Base-by-base conservation (phyloP, 805 yeast genomes). In the Candida taoyuanica region DNA sequence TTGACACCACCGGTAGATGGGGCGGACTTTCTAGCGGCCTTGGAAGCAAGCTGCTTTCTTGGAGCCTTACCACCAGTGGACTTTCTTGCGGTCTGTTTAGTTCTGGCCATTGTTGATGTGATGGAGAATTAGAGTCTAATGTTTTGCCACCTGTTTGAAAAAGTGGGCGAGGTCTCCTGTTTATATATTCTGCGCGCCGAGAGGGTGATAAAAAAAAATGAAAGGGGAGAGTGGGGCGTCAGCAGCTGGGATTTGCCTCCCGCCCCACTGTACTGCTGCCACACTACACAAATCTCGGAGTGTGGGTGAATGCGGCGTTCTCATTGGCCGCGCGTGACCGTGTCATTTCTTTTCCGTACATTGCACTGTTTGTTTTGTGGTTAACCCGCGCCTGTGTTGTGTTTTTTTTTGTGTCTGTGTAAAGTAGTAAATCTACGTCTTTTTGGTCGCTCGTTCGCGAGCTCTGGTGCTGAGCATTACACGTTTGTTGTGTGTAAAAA, bases 21-120 rank as follows among this genome's bases (percentile, higher is more conserved):
- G 36, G 94, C 94, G 31, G 93, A 84, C 64, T 85, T 85, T 83
- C 94, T 84, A 50, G 94, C 94, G 57, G 93, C 94, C 73, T 85
- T 85, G 45, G 94, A 85, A 49, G 94, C 94, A 59, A 85, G 73
- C 69, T 85, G 94, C 70, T 85, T 85, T 84, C 94, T 84, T 79
- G 94, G 94, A 36, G 94, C 94, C 69, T 85, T 85, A 79, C 94
- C 94, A 80, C 94, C 94, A 58, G 94, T 85, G 50, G 93, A 84
- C 69, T 85, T 85, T 85, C 94, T 85, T 60, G 94, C 93, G 52
- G 94, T 85, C 78, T 85, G 94, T 67, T 85, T 85, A 50, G 94
- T 85, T 84, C 93, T 85, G 61, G 94, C 94, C 94, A 85, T 85
- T 64, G 48, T 50, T 42, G 55, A 27, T 7, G 30, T 14, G 14